These are phyloP conservation scores for Mycena amicta DNA, from an alignment of 768 basidiomycete species.

Conservation along the genomic window DNA sequence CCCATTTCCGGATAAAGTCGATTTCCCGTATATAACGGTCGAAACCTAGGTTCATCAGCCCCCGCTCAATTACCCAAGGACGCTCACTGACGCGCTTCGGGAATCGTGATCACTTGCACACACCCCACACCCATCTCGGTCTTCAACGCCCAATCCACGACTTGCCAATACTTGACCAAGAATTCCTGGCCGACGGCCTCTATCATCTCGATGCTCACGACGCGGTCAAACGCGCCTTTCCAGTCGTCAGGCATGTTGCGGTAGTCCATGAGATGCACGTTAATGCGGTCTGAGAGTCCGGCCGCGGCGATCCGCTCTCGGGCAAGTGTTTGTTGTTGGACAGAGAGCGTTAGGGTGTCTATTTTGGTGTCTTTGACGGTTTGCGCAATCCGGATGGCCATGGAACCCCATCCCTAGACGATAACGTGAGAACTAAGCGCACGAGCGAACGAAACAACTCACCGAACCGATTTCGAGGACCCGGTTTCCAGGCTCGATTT, in stretches of 20 bases:
- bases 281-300: conserved; percentile 54
- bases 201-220: conserved; percentile 79
- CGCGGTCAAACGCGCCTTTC: conserved; percentile 65
- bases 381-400: conserved; percentile 64
- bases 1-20: conserved; percentile 83
- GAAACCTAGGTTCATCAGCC: conserved; percentile 42
- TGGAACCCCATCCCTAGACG: conserved; percentile 68
- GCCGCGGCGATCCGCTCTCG: conserved; percentile 54
- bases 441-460: background rate
- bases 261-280: conserved; percentile 79
- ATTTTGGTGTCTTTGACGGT: conserved; percentile 58
- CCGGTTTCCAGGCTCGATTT: conserved; percentile 56
- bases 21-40: conserved; percentile 58
- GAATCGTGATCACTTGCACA: conserved; percentile 76
- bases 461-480: conserved; percentile 73
- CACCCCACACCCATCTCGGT: conserved; percentile 59
- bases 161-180: conserved; percentile 62
- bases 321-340: conserved; percentile 63
- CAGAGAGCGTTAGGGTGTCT: conserved; percentile 74
- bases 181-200: conserved; percentile 74
- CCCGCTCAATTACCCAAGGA: conserved; percentile 1
- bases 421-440: background rate
- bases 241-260: conserved; percentile 63
- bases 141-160: conserved; percentile 71
- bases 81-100: conserved; percentile 60